phyloP scores from a whole-genome alignment of 2,329 filamentous ascomycete species.

The Lasiodiplodia theobromae region DNA sequence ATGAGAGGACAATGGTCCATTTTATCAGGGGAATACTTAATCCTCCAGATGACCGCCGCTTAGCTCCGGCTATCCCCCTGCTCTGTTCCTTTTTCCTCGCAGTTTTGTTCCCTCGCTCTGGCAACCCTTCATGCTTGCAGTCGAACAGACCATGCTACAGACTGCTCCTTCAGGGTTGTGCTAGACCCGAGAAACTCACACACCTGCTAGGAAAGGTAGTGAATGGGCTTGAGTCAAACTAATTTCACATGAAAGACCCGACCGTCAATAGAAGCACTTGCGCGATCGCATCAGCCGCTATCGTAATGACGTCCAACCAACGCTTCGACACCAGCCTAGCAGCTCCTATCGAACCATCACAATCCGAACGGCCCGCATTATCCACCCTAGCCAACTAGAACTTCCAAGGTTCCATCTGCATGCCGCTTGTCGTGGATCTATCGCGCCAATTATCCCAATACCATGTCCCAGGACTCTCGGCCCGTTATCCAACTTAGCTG shows the following conservation, averaged over 20 bases:
- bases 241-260: neutral
- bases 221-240: neutral
- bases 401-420: neutral
- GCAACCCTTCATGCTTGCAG: neutral
- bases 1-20: conserved; percentile 9
- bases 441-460: neutral
- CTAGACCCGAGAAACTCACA: neutral
- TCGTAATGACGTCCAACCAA: conserved; percentile 2
- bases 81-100: neutral
- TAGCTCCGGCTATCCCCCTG: neutral
- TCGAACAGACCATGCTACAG: neutral
- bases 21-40: conserved; percentile 10
- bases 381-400: neutral
- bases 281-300: neutral
- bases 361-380: neutral
- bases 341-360: neutral
- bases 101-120: neutral
- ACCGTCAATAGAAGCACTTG: neutral
- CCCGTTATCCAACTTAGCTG: neutral
- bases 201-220: neutral
- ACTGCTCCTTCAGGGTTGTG: neutral
- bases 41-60: conserved; percentile 1
- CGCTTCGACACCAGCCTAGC: neutral
- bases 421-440: neutral
- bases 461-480: neutral